A percentile compares a stretch with the other conserved stretches of the same genome.
phyloP scores from a whole-genome alignment of 108 stramenopile genomes.

The Nannochloropsis gaditana region DNA sequence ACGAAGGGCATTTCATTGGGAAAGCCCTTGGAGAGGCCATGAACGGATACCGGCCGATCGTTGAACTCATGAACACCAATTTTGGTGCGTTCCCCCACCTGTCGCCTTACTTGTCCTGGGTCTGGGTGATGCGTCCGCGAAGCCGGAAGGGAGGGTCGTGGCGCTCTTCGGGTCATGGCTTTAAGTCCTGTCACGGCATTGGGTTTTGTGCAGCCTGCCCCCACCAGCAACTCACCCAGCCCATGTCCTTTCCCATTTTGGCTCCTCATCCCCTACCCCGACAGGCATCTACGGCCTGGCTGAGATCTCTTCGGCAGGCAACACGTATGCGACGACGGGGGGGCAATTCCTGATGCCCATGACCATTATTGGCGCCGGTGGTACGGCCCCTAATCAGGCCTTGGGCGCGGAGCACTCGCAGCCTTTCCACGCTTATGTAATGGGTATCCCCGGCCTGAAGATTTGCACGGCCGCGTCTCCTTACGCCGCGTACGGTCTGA shows the following conservation, averaged over 20 bases:
- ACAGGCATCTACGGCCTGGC: constrained; percentile 95
- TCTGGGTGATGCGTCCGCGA: not conserved
- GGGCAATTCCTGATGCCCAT: constrained; percentile 97
- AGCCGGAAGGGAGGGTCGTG: no score
- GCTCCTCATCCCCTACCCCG: not conserved
- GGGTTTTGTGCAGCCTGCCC: not conserved
- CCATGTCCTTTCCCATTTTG: not conserved
- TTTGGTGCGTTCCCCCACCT: constrained; percentile 58
- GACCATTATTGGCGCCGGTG: constrained; percentile 97
- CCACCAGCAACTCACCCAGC: not conserved
- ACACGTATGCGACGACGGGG: constrained; percentile 95
- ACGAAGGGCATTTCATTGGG: constrained; percentile 97
- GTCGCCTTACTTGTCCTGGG: not conserved
- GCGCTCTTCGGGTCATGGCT: no score
- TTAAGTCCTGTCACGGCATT: not conserved
- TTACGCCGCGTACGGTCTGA: constrained; percentile 89
- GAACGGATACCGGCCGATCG: constrained; percentile 96
- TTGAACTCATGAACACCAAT: constrained; percentile 98
- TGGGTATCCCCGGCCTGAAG: constrained; percentile 98
- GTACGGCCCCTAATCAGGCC: constrained; percentile 94
- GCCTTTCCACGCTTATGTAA: constrained; percentile 97
- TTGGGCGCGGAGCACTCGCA: constrained; percentile 96
- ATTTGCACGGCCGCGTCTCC: constrained; percentile 94
- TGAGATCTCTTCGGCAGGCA: constrained; percentile 90
- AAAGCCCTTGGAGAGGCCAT: constrained; percentile 96